Evolutionary conservation across 169 alveolate genomes (phyloP).

Genomic region (Cryptosporidium parvum): DNA sequence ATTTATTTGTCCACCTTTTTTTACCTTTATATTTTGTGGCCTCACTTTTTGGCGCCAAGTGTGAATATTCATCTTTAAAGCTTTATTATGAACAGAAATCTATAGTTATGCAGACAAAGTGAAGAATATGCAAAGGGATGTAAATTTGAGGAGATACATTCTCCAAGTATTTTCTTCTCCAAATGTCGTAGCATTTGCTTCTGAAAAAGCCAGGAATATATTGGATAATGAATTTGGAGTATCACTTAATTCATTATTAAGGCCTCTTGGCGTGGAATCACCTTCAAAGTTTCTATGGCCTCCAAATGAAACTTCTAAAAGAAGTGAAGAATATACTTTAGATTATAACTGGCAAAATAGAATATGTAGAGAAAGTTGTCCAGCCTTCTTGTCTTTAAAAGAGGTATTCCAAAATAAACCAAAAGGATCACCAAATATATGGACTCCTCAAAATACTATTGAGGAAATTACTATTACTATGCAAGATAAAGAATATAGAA

Average conservation of each 20-base stretch:
- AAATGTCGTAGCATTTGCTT: slow-evolving; percentile 42
- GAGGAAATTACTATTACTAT: slow-evolving; percentile 19
- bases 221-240: slow-evolving; percentile 50
- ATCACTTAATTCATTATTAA: slow-evolving; percentile 18
- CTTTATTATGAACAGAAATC: not conserved
- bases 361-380: slow-evolving; percentile 18
- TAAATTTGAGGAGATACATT: slow-evolving; percentile 35
- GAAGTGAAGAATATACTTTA: not conserved
- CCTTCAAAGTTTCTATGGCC: slow-evolving; percentile 56
- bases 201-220: slow-evolving; percentile 31
- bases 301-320: not conserved
- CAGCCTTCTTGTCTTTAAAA: not conserved
- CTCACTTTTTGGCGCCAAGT: slow-evolving; percentile 47
- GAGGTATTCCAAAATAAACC: slow-evolving; percentile 47
- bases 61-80: not conserved
- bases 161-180: slow-evolving; percentile 37
- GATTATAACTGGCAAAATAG: slow-evolving; percentile 36
- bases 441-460: slow-evolving; percentile 45
- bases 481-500: not conserved
- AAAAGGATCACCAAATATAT: slow-evolving; percentile 1
- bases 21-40: not conserved
- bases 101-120: not conserved
- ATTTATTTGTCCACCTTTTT: not conserved
- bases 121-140: slow-evolving; percentile 44
- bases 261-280: slow-evolving; percentile 64